Base-by-base conservation (phyloP, 345 rosid genomes). In the Psidium friedrichsthalianum region DNA sequence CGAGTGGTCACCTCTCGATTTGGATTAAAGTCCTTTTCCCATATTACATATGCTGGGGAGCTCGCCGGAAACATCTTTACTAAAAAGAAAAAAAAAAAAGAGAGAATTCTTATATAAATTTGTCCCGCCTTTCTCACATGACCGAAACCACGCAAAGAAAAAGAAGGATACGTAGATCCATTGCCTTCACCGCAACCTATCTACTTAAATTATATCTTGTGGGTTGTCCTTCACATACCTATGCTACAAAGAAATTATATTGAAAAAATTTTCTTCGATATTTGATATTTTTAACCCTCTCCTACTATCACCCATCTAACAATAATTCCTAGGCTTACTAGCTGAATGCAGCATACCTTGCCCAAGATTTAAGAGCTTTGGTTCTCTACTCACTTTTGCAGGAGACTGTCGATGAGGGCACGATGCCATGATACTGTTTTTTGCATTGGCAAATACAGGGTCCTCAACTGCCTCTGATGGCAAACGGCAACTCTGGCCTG, bases 381-480 rank as follows among this genome's bases (percentile, higher is more conserved):
- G 52, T 92, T 91, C 84, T 94, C 95, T 52, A 91, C 89, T 96
- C 98, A 56, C 98, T 90, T 94, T 97, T 87, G 98, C 99, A 82
- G 98, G 95, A 80, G 95, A 93, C 87, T 97, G 97, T 59, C 99
- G 93, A 25, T 98, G 98, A 82, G 98, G 98, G 91, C 91, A 97
- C 87, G 90, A 97, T 97, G 57, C 99, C 99, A 83, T 96, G 98
- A 90, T 97, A 97, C 84, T 97, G 99, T 88, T 96, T 88, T 96
- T 96, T 83, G 99, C 99, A 86, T 96, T 97, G 56, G 96, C 99
- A 92, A 95, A 97, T 57, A 97, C 98, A 83, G 99, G 99, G 83
- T 97, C 99, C 88, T 97, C 99, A 86, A 97, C 91, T 82, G 98
- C 93, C 90, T 94, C 96, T 49, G 98, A 89, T 83, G 96, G 98